Evolutionary conservation across 345 rosid species (phyloP), one percentile per base, ranked within the genome.

Genomic region (Sonneratia alba): DNA sequence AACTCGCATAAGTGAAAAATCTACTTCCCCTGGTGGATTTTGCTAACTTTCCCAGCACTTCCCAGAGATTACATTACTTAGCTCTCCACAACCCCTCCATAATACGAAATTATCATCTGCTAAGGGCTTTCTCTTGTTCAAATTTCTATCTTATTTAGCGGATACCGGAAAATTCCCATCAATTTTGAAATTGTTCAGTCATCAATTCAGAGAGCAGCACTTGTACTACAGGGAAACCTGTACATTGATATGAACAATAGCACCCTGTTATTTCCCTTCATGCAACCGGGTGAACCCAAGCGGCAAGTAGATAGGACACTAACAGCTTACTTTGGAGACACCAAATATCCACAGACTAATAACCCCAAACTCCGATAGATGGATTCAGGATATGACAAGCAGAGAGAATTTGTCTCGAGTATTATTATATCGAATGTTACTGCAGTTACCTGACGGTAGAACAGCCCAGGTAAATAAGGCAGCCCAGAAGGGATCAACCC

Each of bases 401-500:
- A 24, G 36, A 34, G 18, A 15, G 11, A 42, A 68, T 36, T 8
- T 16, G 45, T n/a, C n/a, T 15, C 42, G 21, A 66, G 38, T 37
- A 67, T 67, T 67, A 7, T 27, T 27, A 27, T 27, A 68, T 42
- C 56, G 19, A 43, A 4, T 45, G 21, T 36, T n/a, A 34, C 42
- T 32, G 3, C 15, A 43, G 68, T 34, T 36, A 76, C 70, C 36
- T 82, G 92, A 81, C 96, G 89, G 68, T 96, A 81, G 73, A 89
- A 87, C 81, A 89, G 77, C 4, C 88, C 90, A 16, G 97, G 95
- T 32, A 94, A 89, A 55, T 78, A 81, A 56, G 91, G 92, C 81
- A 91, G 85, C 72, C 91, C 89, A 67, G 97, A 92, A 77, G 99
- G 99, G 78, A 97, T 95, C 77, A 92, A 73, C 43, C 97, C 99